phyloP scores from a whole-genome alignment of 2,329 filamentous ascomycete species.

The Ophiostoma sp. region DNA sequence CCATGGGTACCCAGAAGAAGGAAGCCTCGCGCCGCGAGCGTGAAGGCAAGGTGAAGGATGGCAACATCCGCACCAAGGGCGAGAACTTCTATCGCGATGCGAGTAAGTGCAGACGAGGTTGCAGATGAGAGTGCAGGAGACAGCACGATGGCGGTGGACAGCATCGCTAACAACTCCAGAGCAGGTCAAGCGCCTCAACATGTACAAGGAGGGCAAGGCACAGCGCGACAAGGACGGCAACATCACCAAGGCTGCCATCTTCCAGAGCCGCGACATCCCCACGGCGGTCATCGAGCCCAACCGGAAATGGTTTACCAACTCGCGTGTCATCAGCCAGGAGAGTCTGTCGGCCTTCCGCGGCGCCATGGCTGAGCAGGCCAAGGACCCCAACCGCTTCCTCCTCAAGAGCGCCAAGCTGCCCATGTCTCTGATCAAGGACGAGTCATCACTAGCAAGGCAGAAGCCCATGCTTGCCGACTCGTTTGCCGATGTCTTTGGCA shows the following conservation, averaged over 20 bases:
- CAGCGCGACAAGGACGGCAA: conserved; percentile 77
- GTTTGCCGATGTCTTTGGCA: conserved; percentile 84
- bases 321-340: conserved; percentile 82
- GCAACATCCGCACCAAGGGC: conserved; percentile 90
- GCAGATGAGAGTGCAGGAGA: not conserved
- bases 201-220: conserved; percentile 70
- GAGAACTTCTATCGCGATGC: conserved; percentile 87
- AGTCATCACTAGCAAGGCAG: conserved; percentile 60
- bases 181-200: conserved; percentile 56
- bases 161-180: conserved; percentile 18
- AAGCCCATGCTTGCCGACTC: conserved; percentile 41
- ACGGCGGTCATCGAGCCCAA: conserved; percentile 89
- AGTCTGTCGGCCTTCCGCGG: conserved; percentile 65
- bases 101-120: conserved; percentile 23
- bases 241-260: conserved; percentile 58
- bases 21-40: conserved; percentile 76
- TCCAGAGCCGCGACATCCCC: conserved; percentile 70
- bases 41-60: conserved; percentile 79
- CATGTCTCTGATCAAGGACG: conserved; percentile 86
- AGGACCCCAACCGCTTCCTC: conserved; percentile 89
- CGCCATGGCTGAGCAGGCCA: conserved; percentile 83
- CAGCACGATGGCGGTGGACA: not conserved
- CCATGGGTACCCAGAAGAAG: conserved; percentile 59
- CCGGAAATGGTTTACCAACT: conserved; percentile 97
- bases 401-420: conserved; percentile 96